These are phyloP conservation scores for Pulveroboletus sp. DNA, from an alignment of 768 basidiomycete species.

Conservation along the genomic window DNA sequence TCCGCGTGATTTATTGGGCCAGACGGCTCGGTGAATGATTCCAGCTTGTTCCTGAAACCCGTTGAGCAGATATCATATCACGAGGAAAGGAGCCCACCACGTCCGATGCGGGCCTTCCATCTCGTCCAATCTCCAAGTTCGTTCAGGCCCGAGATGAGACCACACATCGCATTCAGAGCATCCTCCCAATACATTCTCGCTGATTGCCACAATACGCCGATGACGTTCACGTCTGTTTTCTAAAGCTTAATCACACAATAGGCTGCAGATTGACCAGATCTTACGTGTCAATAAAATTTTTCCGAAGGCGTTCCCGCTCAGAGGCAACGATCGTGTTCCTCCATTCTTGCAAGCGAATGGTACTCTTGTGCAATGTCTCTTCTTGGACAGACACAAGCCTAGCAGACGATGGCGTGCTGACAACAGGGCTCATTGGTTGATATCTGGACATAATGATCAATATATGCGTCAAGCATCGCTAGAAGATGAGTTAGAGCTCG, in stretches of 20 bases:
- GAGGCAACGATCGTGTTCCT: constrained; percentile 62
- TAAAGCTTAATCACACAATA: background rate
- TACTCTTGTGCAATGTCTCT: constrained; percentile 56
- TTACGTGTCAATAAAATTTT: constrained; percentile 71
- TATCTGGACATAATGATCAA: constrained; percentile 40
- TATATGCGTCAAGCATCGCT: no score
- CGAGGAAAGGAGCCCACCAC: constrained; percentile 44
- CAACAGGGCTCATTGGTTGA: background rate
- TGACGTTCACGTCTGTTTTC: constrained; percentile 67
- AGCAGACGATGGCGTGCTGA: background rate
- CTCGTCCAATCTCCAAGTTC: constrained; percentile 81
- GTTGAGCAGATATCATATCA: constrained; percentile 1
- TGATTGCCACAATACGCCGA: constrained; percentile 59
- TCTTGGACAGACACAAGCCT: constrained; percentile 23
- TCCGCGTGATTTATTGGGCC: constrained; percentile 32
- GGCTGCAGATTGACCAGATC: background rate
- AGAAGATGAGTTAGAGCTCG: no score
- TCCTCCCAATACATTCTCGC: constrained; percentile 59
- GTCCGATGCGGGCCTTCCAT: constrained; percentile 90
- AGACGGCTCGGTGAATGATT: constrained; percentile 50
- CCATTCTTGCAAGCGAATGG: constrained; percentile 69
- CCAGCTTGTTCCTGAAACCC: constrained; percentile 66
- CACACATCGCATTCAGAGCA: constrained; percentile 82
- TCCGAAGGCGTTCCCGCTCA: constrained; percentile 70
- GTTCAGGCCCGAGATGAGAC: constrained; percentile 51